A percentile compares a stretch with the other conserved stretches of the same genome.
phyloP scores from a whole-genome alignment of 306 rosid species.

The Gynostemma pentaphyllum region DNA sequence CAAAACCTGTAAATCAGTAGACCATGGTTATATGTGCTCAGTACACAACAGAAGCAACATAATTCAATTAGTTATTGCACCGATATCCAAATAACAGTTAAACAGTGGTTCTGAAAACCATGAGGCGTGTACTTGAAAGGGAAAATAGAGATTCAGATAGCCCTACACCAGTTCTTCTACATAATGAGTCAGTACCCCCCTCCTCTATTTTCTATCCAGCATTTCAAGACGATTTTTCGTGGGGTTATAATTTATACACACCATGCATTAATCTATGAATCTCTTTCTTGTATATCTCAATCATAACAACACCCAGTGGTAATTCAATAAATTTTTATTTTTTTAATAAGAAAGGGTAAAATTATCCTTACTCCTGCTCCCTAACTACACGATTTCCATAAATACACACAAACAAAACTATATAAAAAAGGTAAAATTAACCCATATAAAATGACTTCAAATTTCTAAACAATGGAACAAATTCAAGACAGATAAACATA shows the following conservation, averaged over 20 bases:
- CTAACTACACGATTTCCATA: not conserved
- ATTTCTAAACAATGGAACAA: not conserved
- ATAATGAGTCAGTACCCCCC: not conserved
- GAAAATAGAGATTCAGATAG: not conserved
- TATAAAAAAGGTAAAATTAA: not conserved
- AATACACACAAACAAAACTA: not conserved
- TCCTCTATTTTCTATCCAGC: not conserved
- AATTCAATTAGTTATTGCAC: not conserved
- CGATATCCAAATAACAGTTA: not conserved
- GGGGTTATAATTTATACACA: not conserved
- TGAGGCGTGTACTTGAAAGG: too few species aligned
- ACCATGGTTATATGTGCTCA: not conserved
- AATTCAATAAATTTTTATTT: too few species aligned
- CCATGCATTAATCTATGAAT: not conserved
- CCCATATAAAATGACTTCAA: constrained; percentile 5
- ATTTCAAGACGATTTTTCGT: not conserved
- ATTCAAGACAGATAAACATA: not conserved
- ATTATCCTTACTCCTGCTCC: not conserved
- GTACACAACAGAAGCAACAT: not conserved
- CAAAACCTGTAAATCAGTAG: not conserved
- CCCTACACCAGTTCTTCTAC: not conserved
- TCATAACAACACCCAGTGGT: not conserved
- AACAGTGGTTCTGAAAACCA: not conserved
- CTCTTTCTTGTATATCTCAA: not conserved
- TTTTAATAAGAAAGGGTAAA: not conserved